Conservation (phyloP, 345 rosid genomes). For the Rubroshorea leprosula region DNA sequence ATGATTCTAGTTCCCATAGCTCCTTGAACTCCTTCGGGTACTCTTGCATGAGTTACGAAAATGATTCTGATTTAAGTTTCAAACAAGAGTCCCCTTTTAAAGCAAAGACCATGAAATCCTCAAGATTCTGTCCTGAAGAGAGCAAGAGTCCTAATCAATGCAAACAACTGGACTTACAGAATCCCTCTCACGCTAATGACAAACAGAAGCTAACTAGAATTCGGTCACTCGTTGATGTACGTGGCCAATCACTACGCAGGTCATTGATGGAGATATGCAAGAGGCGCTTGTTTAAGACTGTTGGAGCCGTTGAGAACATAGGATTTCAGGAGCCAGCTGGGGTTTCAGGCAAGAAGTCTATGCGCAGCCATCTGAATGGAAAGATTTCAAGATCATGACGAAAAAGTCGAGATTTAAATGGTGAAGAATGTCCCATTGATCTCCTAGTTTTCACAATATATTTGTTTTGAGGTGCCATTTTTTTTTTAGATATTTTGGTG, state of each 20-base stretch:
- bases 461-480: conserved; percentile 11
- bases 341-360: conserved; percentile 4
- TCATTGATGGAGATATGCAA: conserved; percentile 68
- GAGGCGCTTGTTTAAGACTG: conserved; percentile 61
- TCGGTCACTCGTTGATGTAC: conserved; percentile 51
- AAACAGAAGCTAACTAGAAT: conserved; percentile 37
- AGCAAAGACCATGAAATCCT: conserved; percentile 21
- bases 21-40: conserved; percentile 41
- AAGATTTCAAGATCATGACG: conserved; percentile 13
- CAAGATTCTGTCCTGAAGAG: conserved; percentile 41
- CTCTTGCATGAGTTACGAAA: conserved; percentile 41
- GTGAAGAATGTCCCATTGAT: not conserved
- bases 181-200: conserved; percentile 6
- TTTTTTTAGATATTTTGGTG: too few relatives aligned
- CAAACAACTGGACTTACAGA: conserved; percentile 11
- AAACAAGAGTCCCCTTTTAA: conserved; percentile 22
- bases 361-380: not conserved
- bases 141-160: conserved; percentile 1
- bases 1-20: conserved; percentile 49
- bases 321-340: conserved; percentile 42
- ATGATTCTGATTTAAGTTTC: conserved; percentile 20
- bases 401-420: conserved; percentile 6
- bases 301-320: conserved; percentile 54
- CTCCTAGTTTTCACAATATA: not conserved
- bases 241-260: conserved; percentile 66